Base-by-base conservation (phyloP, 169 alveolate genomes). In the Cryptosporidium viatorum region DNA sequence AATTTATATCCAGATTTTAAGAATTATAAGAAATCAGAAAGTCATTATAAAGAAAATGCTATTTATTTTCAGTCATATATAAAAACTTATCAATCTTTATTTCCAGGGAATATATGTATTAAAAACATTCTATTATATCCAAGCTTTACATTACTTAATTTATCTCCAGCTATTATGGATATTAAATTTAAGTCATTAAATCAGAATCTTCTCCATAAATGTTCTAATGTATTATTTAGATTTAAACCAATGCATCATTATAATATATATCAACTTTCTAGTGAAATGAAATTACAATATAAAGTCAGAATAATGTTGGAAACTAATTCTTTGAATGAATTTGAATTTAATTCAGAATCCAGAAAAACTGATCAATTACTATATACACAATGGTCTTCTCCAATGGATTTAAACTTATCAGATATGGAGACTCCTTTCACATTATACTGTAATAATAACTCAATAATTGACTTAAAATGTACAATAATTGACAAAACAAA, bases 21-120 rank as follows among this genome's bases (percentile, higher is more conserved):
- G 55, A 60, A 23, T 29, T 35, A 80, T 29, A 62, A 43, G n/a
- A 37, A 45, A 16, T 41, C 45, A 14, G 41, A 74, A 12, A 37
- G 39, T 58, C n/a, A 51, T 31, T 50, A 29, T 12, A 41, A 33
- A 18, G 86, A 73, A 35, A 73, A 73, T 58, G 51, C 67, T 8
- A 43, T 80, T 39, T 80, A 80, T 48, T 80, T 80, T 21, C 89
- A 80, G 12, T 80, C 89, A 3, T 62, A 80, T 62, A 60, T 62
- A 14, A 80, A 80, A 59, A 45, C 45, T 6, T 80, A 80, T 37
- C 59, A 80, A 18, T 80, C 89, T 26, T 29, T 41, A 14, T 80
- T 62, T 33, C 89, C 89, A n/a, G 89, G 89, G 6, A 65, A 65
- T 26, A 23, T n/a, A 4, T n/a, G 0, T 2, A 80, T 80, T 31